A percentile compares a stretch with the other conserved stretches of the same genome.
Conservation (phyloP, 2,329 filamentous ascomycete genomes). For the Phyllosticta citribraziliensis region DNA sequence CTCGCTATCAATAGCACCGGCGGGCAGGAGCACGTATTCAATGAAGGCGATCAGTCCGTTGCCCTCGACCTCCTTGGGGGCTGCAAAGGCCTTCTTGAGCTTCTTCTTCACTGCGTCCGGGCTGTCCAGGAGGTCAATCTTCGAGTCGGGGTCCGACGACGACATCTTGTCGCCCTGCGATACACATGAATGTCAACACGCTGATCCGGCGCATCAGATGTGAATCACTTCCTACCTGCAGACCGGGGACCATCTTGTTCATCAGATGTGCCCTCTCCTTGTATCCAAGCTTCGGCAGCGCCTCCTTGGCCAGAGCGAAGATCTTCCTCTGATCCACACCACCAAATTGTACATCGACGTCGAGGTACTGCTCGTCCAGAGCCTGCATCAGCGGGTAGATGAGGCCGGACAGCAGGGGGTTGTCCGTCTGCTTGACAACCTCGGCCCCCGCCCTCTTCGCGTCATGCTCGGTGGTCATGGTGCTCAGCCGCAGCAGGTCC, state of each 20-base stretch:
- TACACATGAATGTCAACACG: conserved; percentile 61
- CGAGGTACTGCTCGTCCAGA: conserved; percentile 73
- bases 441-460: conserved; percentile 87
- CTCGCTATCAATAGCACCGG: conserved; percentile 50
- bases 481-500: conserved; percentile 73
- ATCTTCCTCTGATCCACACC: conserved; percentile 74
- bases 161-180: conserved; percentile 68
- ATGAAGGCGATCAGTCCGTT: conserved; percentile 84
- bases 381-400: conserved; percentile 84
- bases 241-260: conserved; percentile 83
- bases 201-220: conserved; percentile 60
- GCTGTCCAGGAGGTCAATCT: conserved; percentile 85
- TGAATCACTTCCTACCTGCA: conserved; percentile 74
- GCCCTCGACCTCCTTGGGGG: conserved; percentile 65
- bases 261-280: conserved; percentile 61
- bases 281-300: conserved; percentile 78
- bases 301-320: conserved; percentile 76
- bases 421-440: conserved; percentile 83
- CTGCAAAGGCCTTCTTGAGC: conserved; percentile 66
- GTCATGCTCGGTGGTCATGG: conserved; percentile 64
- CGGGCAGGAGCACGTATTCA: conserved; percentile 77
- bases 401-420: conserved; percentile 62
- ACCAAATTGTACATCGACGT: conserved; percentile 81
- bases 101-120: conserved; percentile 61
- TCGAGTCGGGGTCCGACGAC: conserved; percentile 60